Conservation (phyloP, 2,329 filamentous ascomycete genomes). For the Elsinoe necatrix region DNA sequence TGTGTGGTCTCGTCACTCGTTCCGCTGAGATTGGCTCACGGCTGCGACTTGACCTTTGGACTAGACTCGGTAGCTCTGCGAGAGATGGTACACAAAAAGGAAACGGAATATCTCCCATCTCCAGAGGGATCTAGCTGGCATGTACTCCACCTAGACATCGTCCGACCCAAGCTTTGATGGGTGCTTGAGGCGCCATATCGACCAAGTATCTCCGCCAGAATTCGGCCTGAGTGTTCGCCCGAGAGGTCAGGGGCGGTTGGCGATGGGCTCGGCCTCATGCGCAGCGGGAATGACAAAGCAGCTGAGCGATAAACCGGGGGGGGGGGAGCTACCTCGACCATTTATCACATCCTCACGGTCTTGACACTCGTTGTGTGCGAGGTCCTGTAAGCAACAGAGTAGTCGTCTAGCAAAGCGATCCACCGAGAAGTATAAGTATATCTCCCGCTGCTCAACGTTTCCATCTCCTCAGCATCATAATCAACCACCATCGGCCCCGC, state of each 20-base stretch:
- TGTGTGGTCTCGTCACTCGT: too few species aligned
- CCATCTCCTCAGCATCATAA: background rate
- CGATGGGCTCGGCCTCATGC: background rate
- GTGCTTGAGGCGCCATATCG: too few species aligned
- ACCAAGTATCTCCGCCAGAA: too few species aligned
- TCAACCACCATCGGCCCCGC: conserved; percentile 1
- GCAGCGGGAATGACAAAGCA: background rate
- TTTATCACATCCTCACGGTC: background rate
- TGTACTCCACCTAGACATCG: too few species aligned
- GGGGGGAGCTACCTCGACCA: background rate
- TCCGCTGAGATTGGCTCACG: too few species aligned
- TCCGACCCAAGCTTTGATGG: too few species aligned
- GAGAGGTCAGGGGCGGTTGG: background rate
- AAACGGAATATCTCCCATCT: too few species aligned
- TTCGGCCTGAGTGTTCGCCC: background rate
- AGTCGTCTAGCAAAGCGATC: background rate
- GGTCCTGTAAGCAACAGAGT: background rate
- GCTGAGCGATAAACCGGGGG: background rate
- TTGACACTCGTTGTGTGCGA: background rate
- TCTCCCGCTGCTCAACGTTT: background rate
- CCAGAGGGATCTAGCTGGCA: too few species aligned
- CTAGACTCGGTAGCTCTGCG: too few species aligned
- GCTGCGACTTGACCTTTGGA: too few species aligned
- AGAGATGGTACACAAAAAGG: too few species aligned
- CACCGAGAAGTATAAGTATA: conserved; percentile 1